Base-by-base conservation (phyloP, 495 filamentous ascomycete genomes). In the Penicillium nucicola region DNA sequence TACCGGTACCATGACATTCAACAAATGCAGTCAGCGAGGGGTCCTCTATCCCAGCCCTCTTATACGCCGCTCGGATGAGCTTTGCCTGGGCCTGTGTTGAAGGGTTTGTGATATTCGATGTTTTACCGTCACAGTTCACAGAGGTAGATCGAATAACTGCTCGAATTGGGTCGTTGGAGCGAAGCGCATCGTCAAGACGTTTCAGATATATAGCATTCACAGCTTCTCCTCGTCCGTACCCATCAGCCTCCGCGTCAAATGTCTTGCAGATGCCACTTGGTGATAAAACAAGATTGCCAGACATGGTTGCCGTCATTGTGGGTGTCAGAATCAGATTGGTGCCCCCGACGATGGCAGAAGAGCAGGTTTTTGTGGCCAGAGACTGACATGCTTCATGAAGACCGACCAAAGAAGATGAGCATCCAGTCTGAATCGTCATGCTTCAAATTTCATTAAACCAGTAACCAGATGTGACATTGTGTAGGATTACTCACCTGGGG, bases 211-310 rank as follows among this genome's bases (percentile, higher is more conserved):
- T 18, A 2, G 61, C 61, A 37, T 33, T 56, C 15, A 71, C 59
- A 0, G 59, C 65, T 53, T 88, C 85, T 9, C 75, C 85, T 13
- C 84, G 75, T 0, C 67, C 81, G 56, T 83, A 88, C 0, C 85
- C 85, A 50, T 83, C 75, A 0, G 81, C 85, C 10, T 66, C 52
- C 4, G 69, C 66, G 56, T 84, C 82, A 49, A 84, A 89, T 1
- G 77, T 78, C 50, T 79, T 70, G 33, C 77, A 85, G 9, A 55
- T 47, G 3, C 53, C 51, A 25, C 42, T 56, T 11, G 50, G 42
- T 10, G 50, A 60, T 5, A 69, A 13, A 3, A 62, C 55, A 12
- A 42, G 42, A 8, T 58, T 58, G 18, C 69, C 60, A 0, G 57
- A 53, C 53, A 73, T 55, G 4, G 56, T 46, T 1, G 58, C 45